Evolutionary conservation across 148 eudicot species (phyloP), one percentile per base, ranked within the genome.

Genomic region (Talinum fruticosum): DNA sequence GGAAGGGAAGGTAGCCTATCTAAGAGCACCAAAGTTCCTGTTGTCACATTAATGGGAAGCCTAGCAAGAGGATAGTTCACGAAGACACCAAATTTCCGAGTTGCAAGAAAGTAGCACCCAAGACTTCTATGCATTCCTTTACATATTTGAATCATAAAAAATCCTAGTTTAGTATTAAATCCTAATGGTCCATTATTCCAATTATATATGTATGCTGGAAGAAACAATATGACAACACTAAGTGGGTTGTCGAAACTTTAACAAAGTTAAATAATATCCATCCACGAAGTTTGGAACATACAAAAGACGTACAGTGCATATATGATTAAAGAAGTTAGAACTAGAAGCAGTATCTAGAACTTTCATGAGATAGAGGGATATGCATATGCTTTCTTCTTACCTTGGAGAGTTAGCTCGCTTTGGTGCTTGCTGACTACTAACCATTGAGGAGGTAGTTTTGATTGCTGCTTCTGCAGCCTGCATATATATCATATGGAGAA

Each of bases 401-500:
- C 97, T 86, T 77, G 86, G 81, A 62, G 89, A 86, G 75, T 82
- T 73, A 29, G 78, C 77, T 79, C 75, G 85, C 71, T 87, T 87
- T 64, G 72, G 66, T 33, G 68, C 72, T 75, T 77, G 90, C 80
- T 88, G 94, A 79, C 68, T 81, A 49, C 68, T 82, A 49, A 70
- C 61, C 59, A 80, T 66, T 21, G 85, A 83, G 44, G 88, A 83
- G 70, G 85, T 69, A 85, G 81, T 78, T 66, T 78, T 73, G 73
- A 73, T 72, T 74, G 82, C 81, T 57, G 78, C 75, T 79, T 87
- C 91, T 71, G 81, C 82, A 72, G 78, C 88, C 95, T 93, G 85
- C 76, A 84, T 77, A 79, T 69, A 84, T 77, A 79, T 69, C 66
- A 85, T 53, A 41, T 51, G 51, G 64, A 74, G 44, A 66, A 6